Conservation (phyloP, 768 basidiomycete species). For the Mycena metata region DNA sequence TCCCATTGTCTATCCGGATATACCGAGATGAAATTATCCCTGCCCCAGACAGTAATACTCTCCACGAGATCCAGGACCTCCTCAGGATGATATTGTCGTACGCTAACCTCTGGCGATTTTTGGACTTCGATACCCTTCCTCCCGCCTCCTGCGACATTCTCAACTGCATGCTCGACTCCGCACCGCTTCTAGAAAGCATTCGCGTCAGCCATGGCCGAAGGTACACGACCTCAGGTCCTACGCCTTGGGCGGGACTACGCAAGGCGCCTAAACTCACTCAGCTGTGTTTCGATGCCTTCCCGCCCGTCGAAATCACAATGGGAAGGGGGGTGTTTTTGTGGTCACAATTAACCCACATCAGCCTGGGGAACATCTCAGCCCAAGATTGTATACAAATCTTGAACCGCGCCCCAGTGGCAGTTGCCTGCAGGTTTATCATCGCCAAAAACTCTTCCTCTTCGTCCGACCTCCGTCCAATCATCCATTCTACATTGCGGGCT, state of each 20-base stretch:
- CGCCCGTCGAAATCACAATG: neutral
- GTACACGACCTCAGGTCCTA: neutral
- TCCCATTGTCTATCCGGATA: conserved; percentile 6
- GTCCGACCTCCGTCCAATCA: neutral
- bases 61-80: neutral
- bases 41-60: too few species aligned
- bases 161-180: neutral
- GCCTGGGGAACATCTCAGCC: neutral
- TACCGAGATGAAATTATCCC: neutral
- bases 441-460: neutral
- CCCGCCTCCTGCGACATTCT: neutral
- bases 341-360: conserved; percentile 19
- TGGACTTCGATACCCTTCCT: conserved; percentile 6
- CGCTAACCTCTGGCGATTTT: conserved; percentile 11
- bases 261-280: neutral
- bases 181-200: neutral
- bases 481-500: neutral
- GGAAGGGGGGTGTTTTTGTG: conserved; percentile 4
- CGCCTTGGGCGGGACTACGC: neutral
- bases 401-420: neutral
- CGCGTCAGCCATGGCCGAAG: neutral
- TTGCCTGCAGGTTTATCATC: neutral
- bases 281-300: conserved; percentile 8
- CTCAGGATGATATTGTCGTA: neutral
- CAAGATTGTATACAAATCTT: conserved; percentile 9